Conservation (phyloP, 768 basidiomycete species). For the Glaciozyma antarctica region DNA sequence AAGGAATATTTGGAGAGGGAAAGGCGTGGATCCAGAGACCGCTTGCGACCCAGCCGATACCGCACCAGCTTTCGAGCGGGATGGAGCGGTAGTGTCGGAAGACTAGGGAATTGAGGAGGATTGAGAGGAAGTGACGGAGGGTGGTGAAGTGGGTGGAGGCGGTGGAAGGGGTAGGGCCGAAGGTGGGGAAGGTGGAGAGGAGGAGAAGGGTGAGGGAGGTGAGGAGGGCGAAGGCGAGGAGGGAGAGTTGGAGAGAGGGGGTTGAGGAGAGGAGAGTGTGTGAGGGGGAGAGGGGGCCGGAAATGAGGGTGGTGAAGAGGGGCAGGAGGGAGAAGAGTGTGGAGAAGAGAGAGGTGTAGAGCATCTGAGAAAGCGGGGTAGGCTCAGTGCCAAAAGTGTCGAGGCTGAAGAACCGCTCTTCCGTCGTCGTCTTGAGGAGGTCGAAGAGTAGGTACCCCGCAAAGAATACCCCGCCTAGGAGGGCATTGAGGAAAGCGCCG, state of each 20-base stretch:
- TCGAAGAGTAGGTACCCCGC: slow-evolving; percentile 34
- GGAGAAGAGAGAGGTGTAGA: slow-evolving; percentile 28
- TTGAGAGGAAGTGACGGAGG: slow-evolving; percentile 32
- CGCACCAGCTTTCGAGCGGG: slow-evolving; percentile 27
- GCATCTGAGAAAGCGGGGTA: slow-evolving; percentile 31
- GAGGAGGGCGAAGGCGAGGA: slow-evolving; percentile 23
- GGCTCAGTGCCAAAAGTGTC: slow-evolving; percentile 30
- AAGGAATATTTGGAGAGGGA: too few species aligned
- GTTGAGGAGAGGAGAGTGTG: slow-evolving; percentile 10
- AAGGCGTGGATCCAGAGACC: slow-evolving; percentile 20
- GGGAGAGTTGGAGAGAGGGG: slow-evolving; percentile 6
- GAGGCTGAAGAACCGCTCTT: slow-evolving; percentile 31
- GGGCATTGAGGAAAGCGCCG: slow-evolving; percentile 5
- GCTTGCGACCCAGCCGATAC: slow-evolving; percentile 27
- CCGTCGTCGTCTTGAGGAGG: slow-evolving; percentile 31
- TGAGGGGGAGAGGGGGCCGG: slow-evolving; percentile 10
- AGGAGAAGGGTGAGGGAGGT: slow-evolving; percentile 25
- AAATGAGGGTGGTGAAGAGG: neutral
- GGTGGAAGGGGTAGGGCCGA: slow-evolving; percentile 17
- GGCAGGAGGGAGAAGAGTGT: slow-evolving; percentile 13
- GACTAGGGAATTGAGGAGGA: slow-evolving; percentile 32
- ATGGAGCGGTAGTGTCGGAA: slow-evolving; percentile 29
- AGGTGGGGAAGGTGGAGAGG: slow-evolving; percentile 30
- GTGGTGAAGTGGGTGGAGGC: slow-evolving; percentile 22
- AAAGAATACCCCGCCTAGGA: slow-evolving; percentile 20